Conservation (phyloP, 306 rosid species). For the Quercus robur region DNA sequence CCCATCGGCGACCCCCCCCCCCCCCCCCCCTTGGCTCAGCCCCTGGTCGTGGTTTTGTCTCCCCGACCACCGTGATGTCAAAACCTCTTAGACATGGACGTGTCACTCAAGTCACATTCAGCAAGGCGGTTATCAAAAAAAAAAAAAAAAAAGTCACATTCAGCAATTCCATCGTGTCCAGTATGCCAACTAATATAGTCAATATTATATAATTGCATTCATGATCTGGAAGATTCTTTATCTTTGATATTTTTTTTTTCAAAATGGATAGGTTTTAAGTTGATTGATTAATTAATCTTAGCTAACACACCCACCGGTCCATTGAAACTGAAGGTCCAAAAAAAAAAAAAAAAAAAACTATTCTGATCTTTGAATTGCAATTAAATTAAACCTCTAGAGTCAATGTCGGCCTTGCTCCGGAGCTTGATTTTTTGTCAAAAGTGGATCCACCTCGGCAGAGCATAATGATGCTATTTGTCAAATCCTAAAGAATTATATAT, state of each 20-base stretch:
- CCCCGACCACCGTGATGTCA: neutral
- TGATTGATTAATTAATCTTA: neutral
- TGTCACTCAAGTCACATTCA: slow-evolving; percentile 15
- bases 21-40: too few species aligned
- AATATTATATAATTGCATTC: neutral
- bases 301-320: neutral
- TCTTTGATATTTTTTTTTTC: neutral
- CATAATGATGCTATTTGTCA: too few species aligned
- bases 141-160: neutral
- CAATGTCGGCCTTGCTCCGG: too few species aligned
- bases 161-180: slow-evolving; percentile 2
- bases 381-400: too few species aligned
- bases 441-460: too few species aligned
- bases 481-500: too few species aligned
- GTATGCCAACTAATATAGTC: neutral
- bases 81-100: slow-evolving; percentile 7
- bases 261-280: neutral
- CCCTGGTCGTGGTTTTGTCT: too few species aligned
- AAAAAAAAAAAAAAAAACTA: too few species aligned
- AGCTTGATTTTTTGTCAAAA: too few species aligned
- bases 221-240: neutral
- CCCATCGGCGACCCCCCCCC: too few species aligned
- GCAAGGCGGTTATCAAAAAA: too few species aligned
- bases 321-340: neutral
- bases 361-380: too few species aligned